These are phyloP conservation scores for Fomitiporia mediterranea DNA, from an alignment of 1,284 basidiomycete genomes.

Conservation along the genomic window DNA sequence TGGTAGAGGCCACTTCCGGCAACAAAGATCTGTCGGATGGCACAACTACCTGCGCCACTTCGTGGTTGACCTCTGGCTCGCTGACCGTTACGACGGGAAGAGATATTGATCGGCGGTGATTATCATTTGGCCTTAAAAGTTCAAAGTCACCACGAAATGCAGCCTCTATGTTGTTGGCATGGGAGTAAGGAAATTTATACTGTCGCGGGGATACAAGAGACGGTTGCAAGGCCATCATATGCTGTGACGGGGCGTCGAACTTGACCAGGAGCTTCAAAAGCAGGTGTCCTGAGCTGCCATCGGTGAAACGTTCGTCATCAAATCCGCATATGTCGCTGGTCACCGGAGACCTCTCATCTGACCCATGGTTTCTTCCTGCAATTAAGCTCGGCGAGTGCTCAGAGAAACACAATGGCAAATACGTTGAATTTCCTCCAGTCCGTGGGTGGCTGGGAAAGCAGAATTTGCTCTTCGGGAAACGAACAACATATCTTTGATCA, in stretches of 20 bases:
- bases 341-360: not conserved
- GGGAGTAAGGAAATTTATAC: not conserved
- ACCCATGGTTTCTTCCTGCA: not conserved
- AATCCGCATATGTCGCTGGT: not conserved
- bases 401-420: not conserved
- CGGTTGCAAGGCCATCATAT: not conserved
- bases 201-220: not conserved
- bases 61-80: not conserved
- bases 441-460: not conserved
- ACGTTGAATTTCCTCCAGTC: not conserved
- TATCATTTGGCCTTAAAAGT: not conserved
- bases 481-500: not conserved
- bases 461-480: not conserved
- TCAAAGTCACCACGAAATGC: not conserved
- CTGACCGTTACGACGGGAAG: not conserved
- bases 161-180: not conserved
- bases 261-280: not conserved
- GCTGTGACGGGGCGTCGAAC: not conserved
- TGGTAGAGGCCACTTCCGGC: not conserved
- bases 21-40: not conserved
- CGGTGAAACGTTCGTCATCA: not conserved
- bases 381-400: too few relatives aligned
- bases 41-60: not conserved
- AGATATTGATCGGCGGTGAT: not conserved
- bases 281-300: not conserved